Base-by-base conservation (phyloP, 768 basidiomycete genomes). In the Pisolithus microcarpus region DNA sequence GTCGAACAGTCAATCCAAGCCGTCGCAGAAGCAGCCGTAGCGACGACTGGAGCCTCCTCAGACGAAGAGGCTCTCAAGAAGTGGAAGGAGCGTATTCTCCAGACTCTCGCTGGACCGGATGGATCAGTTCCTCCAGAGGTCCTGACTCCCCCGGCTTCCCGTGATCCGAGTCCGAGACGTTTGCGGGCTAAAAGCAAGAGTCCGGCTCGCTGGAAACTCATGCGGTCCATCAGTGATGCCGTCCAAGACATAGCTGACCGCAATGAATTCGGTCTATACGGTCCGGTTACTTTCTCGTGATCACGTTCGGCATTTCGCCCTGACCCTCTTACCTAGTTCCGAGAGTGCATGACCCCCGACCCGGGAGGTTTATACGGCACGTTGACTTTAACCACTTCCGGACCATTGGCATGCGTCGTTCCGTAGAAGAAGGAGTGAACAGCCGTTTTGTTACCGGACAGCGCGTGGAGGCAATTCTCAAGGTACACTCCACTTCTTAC, bases 351-450 rank as follows among this genome's bases (percentile, higher is more conserved):
- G 87, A 88, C 64, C 78, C 86, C 49, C 77, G 82, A 49, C 82
- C 89, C 28, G 85, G 87, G 48, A 79, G 87, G 53, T 87, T 86
- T 61, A 84, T 96, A 34, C 84, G 80, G 37, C 86, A 91, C 66
- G 71, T 99, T 13, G 91, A 91, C 62, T 99, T 99, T 62, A 94
- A 91, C 59, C 92, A 95, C 65, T 99, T 99, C 74, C 82, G 94
- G 24, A 95, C 96, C 23, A 92, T 95, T 50, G 95, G 95, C 0
- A 93, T 97, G 83, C 80, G 91, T 45, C 84, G 96, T 18, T 90
- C 88, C 4, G 81, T 96, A 2, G 91, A 90, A 28, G 92, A 96
- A 66, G 87, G 91, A 38, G 80, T 90, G 13, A 84, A 81, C 49
- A 86, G 87, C 58, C 87, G 92, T 9, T 99, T 95, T 61, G 94